Percentiles rank a stretch among this genome's conserved stretches.
phyloP scores from a whole-genome alignment of 1,284 basidiomycete genomes.

The Tilletiopsis washingtonensis region DNA sequence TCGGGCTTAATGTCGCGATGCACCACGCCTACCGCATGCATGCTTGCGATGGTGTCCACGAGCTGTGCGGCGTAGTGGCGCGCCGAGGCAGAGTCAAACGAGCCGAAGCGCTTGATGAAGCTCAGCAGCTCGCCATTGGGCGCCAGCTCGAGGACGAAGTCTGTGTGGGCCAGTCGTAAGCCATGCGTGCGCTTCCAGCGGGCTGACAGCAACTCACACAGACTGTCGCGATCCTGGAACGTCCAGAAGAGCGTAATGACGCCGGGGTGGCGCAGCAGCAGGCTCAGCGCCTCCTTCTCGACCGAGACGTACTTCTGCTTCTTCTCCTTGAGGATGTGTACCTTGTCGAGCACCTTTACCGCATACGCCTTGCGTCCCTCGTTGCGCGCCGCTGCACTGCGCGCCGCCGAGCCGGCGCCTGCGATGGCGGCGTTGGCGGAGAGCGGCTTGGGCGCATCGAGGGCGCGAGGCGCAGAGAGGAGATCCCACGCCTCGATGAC shows the following conservation, averaged over 20 bases:
- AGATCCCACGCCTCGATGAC: slow-evolving; percentile 46
- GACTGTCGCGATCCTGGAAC: slow-evolving; percentile 42
- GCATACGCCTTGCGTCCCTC: slow-evolving; percentile 33
- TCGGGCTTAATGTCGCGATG: slow-evolving; percentile 44
- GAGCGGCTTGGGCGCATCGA: slow-evolving; percentile 7
- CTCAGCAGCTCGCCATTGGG: slow-evolving; percentile 42
- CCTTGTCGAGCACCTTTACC: slow-evolving; percentile 45
- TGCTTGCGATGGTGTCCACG: slow-evolving; percentile 34
- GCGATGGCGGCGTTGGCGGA: slow-evolving; percentile 27
- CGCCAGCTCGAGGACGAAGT: slow-evolving; percentile 45
- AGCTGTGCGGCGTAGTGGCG: slow-evolving; percentile 40
- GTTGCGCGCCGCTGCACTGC: slow-evolving; percentile 7
- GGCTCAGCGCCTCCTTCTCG: slow-evolving; percentile 44
- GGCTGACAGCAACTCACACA: slow-evolving; percentile 18
- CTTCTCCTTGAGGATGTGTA: slow-evolving; percentile 46
- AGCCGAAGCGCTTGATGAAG: slow-evolving; percentile 37
- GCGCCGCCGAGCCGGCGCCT: slow-evolving; percentile 12
- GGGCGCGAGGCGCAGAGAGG: background rate
- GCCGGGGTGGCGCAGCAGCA: slow-evolving; percentile 37
- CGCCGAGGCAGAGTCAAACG: slow-evolving; percentile 26
- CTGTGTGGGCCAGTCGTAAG: background rate
- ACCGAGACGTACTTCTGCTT: slow-evolving; percentile 46
- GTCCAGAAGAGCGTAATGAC: slow-evolving; percentile 44
- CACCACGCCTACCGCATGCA: slow-evolving; percentile 37
- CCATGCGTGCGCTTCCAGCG: background rate